Base-by-base conservation (phyloP, 345 rosid genomes). In the Boechera divaricarpa region DNA sequence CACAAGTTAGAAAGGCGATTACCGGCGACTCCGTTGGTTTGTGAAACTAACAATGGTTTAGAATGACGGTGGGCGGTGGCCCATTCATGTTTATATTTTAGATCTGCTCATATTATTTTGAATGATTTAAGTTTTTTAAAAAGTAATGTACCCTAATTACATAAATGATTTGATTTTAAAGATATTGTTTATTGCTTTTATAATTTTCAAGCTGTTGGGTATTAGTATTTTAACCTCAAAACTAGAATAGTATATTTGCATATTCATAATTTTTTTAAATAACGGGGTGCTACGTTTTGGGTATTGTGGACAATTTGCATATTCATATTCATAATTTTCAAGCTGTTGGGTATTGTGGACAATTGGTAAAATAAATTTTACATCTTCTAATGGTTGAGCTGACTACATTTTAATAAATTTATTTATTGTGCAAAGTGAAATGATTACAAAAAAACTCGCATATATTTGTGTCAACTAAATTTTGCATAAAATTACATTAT, bases 21-120 rank as follows among this genome's bases (percentile, higher is more conserved):
- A 67, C 71, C 58, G 6, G 59, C 45, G 59, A 33, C 59, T 67
- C 58, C 71, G 71, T 49, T 49, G 71, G 58, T 66, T 33, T 66
- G 18, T 33, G 12, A 32, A 49, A 18, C 42, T 33, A 49, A 32
- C 45, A 5, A 16, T 31, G 21, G 70, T 10, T 21, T 51, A 21
- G 6, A 68, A 13, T 45, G 66, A 70, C 56, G 31, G 35, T 49
- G 29, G 48, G 57, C 56, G 18, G 35, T 49, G 29, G 48, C 48
- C 32, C 31, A 10, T 38, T 5, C 32, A 21, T 60, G 39, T 9
- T 33, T 16, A 1, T 4, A 32, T 15, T 7, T 56, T 56, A 56
- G 0, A 21, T 6, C 36, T 15, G 21, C 38, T 56, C n/a, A 13
- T 0, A 29, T 1, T 31, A 29, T 10, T 52, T 24, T 52, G 6